These are phyloP conservation scores for Fusarium sp. DNA, from an alignment of 2,329 filamentous ascomycete species.

Conservation along the genomic window DNA sequence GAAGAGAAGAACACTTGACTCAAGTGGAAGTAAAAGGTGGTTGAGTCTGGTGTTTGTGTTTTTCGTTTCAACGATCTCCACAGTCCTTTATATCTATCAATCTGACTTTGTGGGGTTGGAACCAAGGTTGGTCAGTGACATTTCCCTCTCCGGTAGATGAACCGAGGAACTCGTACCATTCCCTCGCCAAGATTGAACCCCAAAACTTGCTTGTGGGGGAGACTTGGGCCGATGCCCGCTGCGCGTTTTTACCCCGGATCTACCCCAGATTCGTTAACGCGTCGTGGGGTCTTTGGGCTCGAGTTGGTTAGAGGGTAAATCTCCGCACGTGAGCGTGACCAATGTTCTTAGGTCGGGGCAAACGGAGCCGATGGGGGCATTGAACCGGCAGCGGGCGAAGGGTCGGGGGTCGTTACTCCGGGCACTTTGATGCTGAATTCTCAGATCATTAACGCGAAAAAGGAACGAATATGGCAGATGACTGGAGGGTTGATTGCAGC, in stretches of 20 bases:
- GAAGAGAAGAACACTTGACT: background rate
- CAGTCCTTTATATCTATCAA: slow-evolving; percentile 25
- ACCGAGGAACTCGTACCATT: slow-evolving; percentile 19
- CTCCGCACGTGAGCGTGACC: background rate
- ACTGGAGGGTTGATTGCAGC: accelerated
- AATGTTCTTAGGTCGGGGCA: background rate
- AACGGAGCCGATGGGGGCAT: slow-evolving; percentile 12
- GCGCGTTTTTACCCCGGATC: slow-evolving; percentile 27
- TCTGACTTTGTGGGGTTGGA: background rate
- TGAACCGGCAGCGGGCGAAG: background rate
- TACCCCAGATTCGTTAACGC: slow-evolving; percentile 20
- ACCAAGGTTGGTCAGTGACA: background rate
- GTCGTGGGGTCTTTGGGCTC: background rate
- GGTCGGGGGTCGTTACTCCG: background rate
- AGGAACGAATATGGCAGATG: background rate
- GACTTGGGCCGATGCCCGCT: slow-evolving; percentile 27
- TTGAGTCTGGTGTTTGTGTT: background rate
- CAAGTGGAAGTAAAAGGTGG: background rate
- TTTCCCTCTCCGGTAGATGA: background rate
- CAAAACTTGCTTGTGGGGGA: background rate
- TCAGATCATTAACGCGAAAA: background rate
- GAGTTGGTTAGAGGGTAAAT: background rate
- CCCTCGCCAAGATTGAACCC: background rate
- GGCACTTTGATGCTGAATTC: background rate
- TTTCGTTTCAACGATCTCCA: background rate